Evolutionary conservation across 1,284 basidiomycete species (phyloP).

Genomic region (Cystobasidiaceae sp.): DNA sequence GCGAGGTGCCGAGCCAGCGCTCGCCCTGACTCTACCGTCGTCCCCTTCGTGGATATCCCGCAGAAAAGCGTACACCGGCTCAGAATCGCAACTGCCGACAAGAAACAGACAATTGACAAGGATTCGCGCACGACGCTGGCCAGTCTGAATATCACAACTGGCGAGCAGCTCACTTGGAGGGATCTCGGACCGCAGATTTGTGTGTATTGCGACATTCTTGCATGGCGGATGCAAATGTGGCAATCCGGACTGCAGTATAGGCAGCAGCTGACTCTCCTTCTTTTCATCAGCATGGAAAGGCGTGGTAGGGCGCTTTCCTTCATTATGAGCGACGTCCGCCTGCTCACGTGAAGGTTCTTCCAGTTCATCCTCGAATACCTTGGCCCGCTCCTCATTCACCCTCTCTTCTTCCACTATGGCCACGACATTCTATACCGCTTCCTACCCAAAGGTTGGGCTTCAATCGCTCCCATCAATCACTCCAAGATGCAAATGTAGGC

Average conservation of each 20-base stretch:
- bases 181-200: slow-evolving; percentile 82
- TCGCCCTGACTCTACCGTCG: not conserved
- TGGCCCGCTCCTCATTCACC: slow-evolving; percentile 88
- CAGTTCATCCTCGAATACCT: slow-evolving; percentile 81
- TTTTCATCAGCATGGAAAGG: slow-evolving; percentile 67
- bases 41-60: not conserved
- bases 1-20: no score
- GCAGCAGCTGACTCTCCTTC: no score
- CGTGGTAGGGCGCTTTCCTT: slow-evolving; percentile 55
- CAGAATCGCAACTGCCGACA: slow-evolving; percentile 61
- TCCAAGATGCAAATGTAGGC: slow-evolving; percentile 70
- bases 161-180: slow-evolving; percentile 65
- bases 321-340: no score
- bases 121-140: slow-evolving; percentile 55
- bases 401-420: slow-evolving; percentile 72
- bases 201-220: slow-evolving; percentile 7
- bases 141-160: slow-evolving; percentile 54
- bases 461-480: slow-evolving; percentile 55
- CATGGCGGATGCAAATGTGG: no score
- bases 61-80: slow-evolving; percentile 52
- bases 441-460: slow-evolving; percentile 12
- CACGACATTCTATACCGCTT: slow-evolving; percentile 60
- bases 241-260: no score
- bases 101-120: slow-evolving; percentile 60
- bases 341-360: no score